A percentile compares a stretch with the other conserved stretches of the same genome.
Conservation (phyloP, 305 asterid genomes). For the Solanum hybrid region DNA sequence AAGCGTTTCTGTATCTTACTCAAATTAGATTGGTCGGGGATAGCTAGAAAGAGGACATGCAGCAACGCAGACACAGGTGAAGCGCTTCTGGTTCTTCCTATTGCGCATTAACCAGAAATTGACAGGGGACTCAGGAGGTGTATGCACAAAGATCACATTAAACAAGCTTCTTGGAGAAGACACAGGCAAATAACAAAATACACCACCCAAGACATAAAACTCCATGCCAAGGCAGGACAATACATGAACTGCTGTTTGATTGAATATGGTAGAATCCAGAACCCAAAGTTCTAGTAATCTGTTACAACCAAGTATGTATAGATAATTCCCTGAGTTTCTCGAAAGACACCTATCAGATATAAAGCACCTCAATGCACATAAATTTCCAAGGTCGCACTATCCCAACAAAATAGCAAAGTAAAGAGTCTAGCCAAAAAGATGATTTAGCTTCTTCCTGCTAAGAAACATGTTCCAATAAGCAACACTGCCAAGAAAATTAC, state of each 20-base stretch:
- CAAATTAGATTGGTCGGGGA: neutral
- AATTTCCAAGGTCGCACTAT: neutral
- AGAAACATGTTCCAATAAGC: neutral
- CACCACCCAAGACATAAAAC: neutral
- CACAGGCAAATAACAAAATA: neutral
- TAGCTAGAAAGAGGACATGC: neutral
- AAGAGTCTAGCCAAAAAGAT: neutral
- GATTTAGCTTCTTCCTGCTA: neutral
- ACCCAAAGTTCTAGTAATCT: neutral
- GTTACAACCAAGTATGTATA: neutral
- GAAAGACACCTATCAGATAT: neutral
- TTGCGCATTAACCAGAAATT: neutral
- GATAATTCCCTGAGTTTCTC: neutral
- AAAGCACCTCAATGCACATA: neutral
- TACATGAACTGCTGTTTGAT: neutral
- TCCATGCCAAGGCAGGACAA: neutral
- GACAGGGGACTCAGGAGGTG: neutral
- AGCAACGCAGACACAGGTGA: neutral
- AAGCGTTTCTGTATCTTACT: neutral
- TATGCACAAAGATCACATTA: neutral
- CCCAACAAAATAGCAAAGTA: neutral
- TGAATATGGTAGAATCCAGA: neutral
- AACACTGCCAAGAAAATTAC: neutral
- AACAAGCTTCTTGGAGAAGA: neutral
- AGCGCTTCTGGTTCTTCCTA: neutral